Evolutionary conservation across 805 yeast genomes (phyloP).

Genomic region (Grigorovia transvaalensis): DNA sequence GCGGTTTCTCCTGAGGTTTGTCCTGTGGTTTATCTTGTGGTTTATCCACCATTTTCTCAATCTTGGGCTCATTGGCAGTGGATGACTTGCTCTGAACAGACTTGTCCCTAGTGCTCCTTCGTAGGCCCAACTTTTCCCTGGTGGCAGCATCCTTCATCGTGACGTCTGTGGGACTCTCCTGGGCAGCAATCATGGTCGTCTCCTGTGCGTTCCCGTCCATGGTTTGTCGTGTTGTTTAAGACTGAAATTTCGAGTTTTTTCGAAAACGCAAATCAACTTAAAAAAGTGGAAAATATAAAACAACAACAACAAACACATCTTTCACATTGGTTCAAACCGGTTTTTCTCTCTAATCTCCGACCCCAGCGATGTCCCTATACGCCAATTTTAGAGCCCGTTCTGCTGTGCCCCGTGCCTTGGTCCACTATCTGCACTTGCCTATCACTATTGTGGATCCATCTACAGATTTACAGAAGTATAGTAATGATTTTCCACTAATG

Average conservation of each 20-base stretch:
- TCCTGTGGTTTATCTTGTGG: background rate
- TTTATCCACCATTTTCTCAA: too few species aligned
- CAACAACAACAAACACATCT: background rate
- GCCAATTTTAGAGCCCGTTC: conserved; percentile 34
- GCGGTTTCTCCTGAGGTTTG: background rate
- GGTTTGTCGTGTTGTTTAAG: background rate
- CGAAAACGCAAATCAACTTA: background rate
- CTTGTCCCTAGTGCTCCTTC: background rate
- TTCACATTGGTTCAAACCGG: background rate
- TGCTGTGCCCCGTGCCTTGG: conserved; percentile 37
- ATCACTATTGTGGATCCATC: conserved; percentile 35
- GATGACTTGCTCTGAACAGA: background rate
- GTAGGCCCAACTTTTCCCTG: background rate
- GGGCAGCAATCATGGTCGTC: background rate
- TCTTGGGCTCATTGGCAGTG: too few species aligned
- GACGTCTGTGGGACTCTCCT: background rate
- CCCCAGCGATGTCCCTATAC: conserved; percentile 46
- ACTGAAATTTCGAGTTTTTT: background rate
- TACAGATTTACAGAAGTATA: conserved; percentile 31
- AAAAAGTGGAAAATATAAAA: too few species aligned
- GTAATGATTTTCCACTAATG: conserved; percentile 49
- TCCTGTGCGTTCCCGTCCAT: background rate
- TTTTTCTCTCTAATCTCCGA: too few species aligned
- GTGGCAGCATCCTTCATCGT: background rate
- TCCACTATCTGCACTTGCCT: conserved; percentile 52